phyloP scores from a whole-genome alignment of 805 yeast species.

The Ogataea degrootiae region DNA sequence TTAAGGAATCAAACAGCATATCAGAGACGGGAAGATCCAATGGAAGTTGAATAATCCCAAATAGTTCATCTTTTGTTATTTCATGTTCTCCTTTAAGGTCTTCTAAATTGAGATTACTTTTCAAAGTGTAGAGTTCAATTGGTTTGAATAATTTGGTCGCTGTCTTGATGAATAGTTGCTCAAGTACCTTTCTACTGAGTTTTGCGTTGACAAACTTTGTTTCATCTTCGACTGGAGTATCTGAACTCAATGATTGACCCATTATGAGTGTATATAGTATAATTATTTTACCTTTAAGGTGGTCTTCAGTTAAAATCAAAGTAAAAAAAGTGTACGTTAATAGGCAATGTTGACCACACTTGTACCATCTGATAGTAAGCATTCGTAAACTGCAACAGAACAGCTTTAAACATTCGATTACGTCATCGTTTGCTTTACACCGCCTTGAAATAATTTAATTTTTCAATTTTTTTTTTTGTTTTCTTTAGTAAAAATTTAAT shows the following conservation, averaged over 20 bases:
- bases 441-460: background rate
- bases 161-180: conserved; percentile 13
- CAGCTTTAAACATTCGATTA: no score
- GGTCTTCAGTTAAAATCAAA: no score
- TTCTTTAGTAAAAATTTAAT: background rate
- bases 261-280: conserved; percentile 2
- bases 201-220: conserved; percentile 9
- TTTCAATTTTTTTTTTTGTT: background rate
- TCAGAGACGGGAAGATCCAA: conserved; percentile 27
- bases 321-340: no score
- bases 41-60: conserved; percentile 32
- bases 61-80: conserved; percentile 26
- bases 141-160: conserved; percentile 17
- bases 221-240: conserved; percentile 1
- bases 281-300: background rate
- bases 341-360: no score
- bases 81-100: conserved; percentile 20
- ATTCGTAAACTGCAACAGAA: no score
- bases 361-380: no score
- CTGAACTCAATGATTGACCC: conserved; percentile 21
- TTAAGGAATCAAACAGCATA: conserved; percentile 36
- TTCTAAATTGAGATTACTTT: conserved; percentile 16
- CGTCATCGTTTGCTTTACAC: no score
- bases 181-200: conserved; percentile 13
- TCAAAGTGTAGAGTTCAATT: conserved; percentile 22